Evolutionary conservation across 768 basidiomycete species (phyloP).

Genomic region (Pilatotrama ljubarskyi): DNA sequence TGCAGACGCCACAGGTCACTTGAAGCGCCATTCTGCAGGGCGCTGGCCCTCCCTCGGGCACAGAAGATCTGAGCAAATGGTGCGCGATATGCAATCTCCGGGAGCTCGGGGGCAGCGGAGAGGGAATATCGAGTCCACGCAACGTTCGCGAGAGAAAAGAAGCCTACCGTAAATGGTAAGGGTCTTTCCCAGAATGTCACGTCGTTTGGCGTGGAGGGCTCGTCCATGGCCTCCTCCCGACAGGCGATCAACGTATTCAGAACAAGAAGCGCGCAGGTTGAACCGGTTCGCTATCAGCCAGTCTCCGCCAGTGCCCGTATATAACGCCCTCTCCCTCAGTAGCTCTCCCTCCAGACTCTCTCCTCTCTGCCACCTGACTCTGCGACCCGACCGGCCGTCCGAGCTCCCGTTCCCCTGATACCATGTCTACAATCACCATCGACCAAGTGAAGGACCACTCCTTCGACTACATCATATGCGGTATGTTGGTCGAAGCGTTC

Average conservation of each 20-base stretch:
- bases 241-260: slow-evolving; percentile 16
- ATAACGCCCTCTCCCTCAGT: not conserved
- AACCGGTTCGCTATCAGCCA: not conserved
- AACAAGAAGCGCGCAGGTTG: not conserved
- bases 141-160: not conserved
- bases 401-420: not conserved
- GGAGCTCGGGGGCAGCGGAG: too few species aligned
- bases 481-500: not conserved
- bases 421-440: slow-evolving; percentile 14
- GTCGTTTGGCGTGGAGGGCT: not conserved
- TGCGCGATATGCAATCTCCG: too few species aligned
- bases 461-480: slow-evolving; percentile 25
- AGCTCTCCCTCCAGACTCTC: not conserved
- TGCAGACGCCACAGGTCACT: too few species aligned
- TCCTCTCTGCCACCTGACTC: not conserved
- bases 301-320: not conserved
- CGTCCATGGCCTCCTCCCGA: not conserved
- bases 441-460: slow-evolving; percentile 21
- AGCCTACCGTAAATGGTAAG: not conserved
- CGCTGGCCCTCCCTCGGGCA: too few species aligned
- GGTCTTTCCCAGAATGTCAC: slow-evolving; percentile 1
- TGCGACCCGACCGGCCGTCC: not conserved
- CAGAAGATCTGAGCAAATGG: too few species aligned
- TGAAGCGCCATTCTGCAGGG: too few species aligned
- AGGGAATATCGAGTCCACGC: not conserved